Evolutionary conservation across 345 rosid species (phyloP), one percentile per base, ranked within the genome.

Genomic region (Eucalyptus cloeziana): DNA sequence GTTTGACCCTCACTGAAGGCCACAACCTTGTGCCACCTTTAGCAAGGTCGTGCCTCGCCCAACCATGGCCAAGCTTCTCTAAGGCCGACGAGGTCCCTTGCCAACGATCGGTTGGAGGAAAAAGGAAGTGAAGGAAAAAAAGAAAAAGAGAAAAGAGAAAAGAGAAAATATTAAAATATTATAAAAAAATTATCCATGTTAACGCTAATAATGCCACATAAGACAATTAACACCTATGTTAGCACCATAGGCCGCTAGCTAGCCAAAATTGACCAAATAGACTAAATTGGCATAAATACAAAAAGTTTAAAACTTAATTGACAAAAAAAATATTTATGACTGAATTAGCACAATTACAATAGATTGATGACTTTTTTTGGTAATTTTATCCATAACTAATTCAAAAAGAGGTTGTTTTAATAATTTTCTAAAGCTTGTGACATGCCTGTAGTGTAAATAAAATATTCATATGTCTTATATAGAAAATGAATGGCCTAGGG

Each of bases 21-120:
- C 52, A 50, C 52, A 0, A 14, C 17, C 17, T 49, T 0, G 1
- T 50, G 52, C 7, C 0, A 0, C 2, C 10, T 19, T 52, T 4
- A 52, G 10, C 58, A 52, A 52, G 58, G 25, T 22, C 7, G 0
- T 49, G 51, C 51, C 51, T 49, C 7, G 1, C 7, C 17, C 17
- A 13, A 5, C 51, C 51, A 49, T 49, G 51, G 51, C 7, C 17
- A 49, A 0, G 51, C 58, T 52, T 52, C 24, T 52, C 24, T 52
- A 19, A 52, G 58, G 58, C 1, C 1, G 2, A 52, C 5, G 2
- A 52, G 58, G 58, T 50, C 52, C 17, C 52, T 14, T 0, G 1
- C 0, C 0, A 0, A 3, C 17, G 0, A 5, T 50, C 7, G 0
- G 1, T 14, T 50, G 7, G 17, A 50, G 52, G 17, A 50, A 50